Evolutionary conservation across 148 eudicot species (phyloP), one percentile per base, ranked within the genome.

Genomic region (Limonium bicolor): DNA sequence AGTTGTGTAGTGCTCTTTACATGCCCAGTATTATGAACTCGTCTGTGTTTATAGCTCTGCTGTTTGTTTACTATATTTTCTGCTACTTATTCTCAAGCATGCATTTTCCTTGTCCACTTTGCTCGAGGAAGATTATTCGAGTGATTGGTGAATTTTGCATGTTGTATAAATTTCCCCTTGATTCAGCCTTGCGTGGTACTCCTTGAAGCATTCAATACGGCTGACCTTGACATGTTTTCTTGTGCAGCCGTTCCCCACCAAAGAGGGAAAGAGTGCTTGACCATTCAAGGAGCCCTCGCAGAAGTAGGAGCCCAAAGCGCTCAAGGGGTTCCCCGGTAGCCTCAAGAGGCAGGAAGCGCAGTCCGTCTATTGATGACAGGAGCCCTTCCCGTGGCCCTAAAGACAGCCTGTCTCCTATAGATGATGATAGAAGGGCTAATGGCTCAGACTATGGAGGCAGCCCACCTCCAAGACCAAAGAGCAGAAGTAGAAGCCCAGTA

Each of bases 181-280:
- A n/a, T n/a, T n/a, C n/a, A n/a, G n/a, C n/a, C n/a, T n/a, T n/a
- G n/a, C n/a, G 36, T 10, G 36, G 36, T 15, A 10, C 6, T 32
- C 36, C 2, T 32, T 6, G 14, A 15, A 32, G 6, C 14, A 15
- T 10, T 32, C 14, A 15, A 32, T 45, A 7, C 31, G 27, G 48
- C 18, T 31, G 20, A 13, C 27, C 48, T 25, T 23, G 59, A 6
- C 11, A 4, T 4, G 20, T 42, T 1, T 29, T 55, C 35, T 24
- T 51, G 18, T 36, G 25, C 80, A 83, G 94, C 59, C 88, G 84
- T 42, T 75, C 96, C 13, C 86, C 95, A 34, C 63, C 62, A 16
- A 63, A 51, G 61, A 75, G 70, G 42, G 90, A 63, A 1, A 63
- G 73, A 1, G 53, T 44, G 18, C 50, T 58, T 20, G 78, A 70